These are phyloP conservation scores for Raddia guianensis DNA, from an alignment of 176 grass and related monocot species.

Conservation along the genomic window DNA sequence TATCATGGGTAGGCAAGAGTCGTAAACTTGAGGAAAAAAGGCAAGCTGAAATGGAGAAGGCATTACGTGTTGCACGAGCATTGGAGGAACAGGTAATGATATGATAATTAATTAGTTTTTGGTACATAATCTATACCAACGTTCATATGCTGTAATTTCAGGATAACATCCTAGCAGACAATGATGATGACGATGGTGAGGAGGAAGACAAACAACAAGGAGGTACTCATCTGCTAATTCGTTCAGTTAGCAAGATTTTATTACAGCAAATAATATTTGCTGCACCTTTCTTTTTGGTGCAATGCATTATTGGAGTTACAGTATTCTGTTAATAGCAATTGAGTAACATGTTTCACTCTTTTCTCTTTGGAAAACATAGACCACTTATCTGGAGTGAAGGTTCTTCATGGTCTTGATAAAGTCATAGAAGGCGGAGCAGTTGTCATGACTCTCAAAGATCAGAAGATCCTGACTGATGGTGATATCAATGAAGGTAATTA, in stretches of 20 bases:
- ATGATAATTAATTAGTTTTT: slow-evolving; percentile 16
- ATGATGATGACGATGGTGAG: slow-evolving; percentile 48
- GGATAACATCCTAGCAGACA: slow-evolving; percentile 86
- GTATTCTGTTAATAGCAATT: slow-evolving; percentile 2
- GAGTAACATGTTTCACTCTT: slow-evolving; percentile 33
- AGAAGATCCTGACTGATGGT: slow-evolving; percentile 77
- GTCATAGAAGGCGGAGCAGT: slow-evolving; percentile 93
- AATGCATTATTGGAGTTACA: not conserved
- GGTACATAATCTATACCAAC: slow-evolving; percentile 20
- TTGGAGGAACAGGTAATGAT: slow-evolving; percentile 80
- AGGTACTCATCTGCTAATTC: slow-evolving; percentile 43
- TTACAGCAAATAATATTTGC: slow-evolving; percentile 4
- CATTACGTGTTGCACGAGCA: slow-evolving; percentile 69
- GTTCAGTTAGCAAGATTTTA: not conserved
- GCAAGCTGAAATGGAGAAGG: slow-evolving; percentile 75
- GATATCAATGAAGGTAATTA: slow-evolving; percentile 84
- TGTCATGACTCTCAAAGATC: slow-evolving; percentile 95
- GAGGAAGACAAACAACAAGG: slow-evolving; percentile 47
- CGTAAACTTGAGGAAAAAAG: slow-evolving; percentile 79
- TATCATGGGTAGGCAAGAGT: slow-evolving; percentile 86
- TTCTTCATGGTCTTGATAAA: slow-evolving; percentile 97
- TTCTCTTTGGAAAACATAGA: slow-evolving; percentile 43
- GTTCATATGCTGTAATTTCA: slow-evolving; percentile 39
- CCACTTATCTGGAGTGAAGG: slow-evolving; percentile 89
- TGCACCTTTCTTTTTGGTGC: not conserved